Base-by-base conservation (phyloP, 2,329 filamentous ascomycete genomes). In the Didymella sp. region DNA sequence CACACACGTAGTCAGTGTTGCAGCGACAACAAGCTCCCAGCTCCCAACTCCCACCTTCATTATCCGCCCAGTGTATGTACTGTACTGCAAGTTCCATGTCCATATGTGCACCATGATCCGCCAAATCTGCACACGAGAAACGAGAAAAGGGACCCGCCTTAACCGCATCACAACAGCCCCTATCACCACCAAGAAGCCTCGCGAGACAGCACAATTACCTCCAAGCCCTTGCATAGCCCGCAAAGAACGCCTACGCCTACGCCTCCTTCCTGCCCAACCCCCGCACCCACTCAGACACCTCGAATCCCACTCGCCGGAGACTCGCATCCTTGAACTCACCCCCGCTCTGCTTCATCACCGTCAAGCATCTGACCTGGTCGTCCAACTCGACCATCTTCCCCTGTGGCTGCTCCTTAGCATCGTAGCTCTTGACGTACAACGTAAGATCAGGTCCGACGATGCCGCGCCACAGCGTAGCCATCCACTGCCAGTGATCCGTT, bases 401-500 rank as follows among this genome's bases (percentile, higher is more conserved):
- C 42, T 63, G 72, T 19, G 58, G 52, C 5, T 66, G 63, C 30
- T 74, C 72, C 24, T 69, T 68, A 4, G 58, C 66, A 21, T 69
- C 72, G 17, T 67, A 73, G 38, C 47, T 68, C 53, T 69, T 82
- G 17, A 90, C 83, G 69, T 89, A 91, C 25, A 95, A 81, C 1
- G 89, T 89, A 42, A 94, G 78, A 74, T 98, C 94, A 0, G 94
- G 87, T 0, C 90, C 91, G 1, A 93, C 83, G 51, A 91, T 89
- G 9, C 92, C 91, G 9, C 93, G 87, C 94, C 94, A 98, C 21
- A 97, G 84, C 40, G 90, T 94, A 31, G 94, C 94, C 81, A 95
- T 92, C 94, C 94, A 98, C 75, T 96, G 90, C 92, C 94, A 98
- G 78, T 98, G 94, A 68, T 96, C 92, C n/a, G 90, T 84, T 0